Base-by-base conservation (phyloP, 2,329 filamentous ascomycete species). In the Knufia petricola region DNA sequence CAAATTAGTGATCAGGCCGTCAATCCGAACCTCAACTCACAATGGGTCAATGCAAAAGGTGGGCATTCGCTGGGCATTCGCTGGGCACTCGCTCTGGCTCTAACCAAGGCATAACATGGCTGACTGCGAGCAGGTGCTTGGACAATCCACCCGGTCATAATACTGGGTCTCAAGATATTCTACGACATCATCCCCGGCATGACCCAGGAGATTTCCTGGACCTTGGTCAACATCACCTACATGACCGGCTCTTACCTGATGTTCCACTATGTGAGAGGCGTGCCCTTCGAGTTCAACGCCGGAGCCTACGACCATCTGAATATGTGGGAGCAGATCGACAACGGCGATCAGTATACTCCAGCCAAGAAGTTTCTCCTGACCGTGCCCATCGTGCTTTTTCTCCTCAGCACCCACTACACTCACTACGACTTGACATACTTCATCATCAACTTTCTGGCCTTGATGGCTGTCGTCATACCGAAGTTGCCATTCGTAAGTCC, bases 251-350 rank as follows among this genome's bases (percentile, higher is more conserved):
- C 90, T 36, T 98, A 96, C 69, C 80, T 98, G 68, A 98, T 98
- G 92, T 98, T 98, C 71, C 92, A 98, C 71, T 95, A 87, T 76
- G 92, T 98, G 59, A 87, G 90, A 64, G 92, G 92, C 59, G 87
- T 96, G 40, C 92, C 92, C 4, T 98, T 98, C 64, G 92, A 98
- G 68, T 98, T 98, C 77, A 98, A 98, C 65, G 84, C 87, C 49
- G 92, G 92, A 51, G 92, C 92, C 59, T 98, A 96, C 69, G 92
- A 98, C 75, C 96, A 98, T 68, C 77, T 98, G 63, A 98, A 96
- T 73, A 96, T 98, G 92, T 98, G 92, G 92, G 92, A 98, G 73
- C 92, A 98, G 72, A 98, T 98, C 66, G 92, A 98, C 73, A 94
- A 96, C 62, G 92, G 92, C 40, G 92, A 92, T 60, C 92, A 98